phyloP scores from a whole-genome alignment of 805 yeast species.

The Kodamaea lidongshanica region DNA sequence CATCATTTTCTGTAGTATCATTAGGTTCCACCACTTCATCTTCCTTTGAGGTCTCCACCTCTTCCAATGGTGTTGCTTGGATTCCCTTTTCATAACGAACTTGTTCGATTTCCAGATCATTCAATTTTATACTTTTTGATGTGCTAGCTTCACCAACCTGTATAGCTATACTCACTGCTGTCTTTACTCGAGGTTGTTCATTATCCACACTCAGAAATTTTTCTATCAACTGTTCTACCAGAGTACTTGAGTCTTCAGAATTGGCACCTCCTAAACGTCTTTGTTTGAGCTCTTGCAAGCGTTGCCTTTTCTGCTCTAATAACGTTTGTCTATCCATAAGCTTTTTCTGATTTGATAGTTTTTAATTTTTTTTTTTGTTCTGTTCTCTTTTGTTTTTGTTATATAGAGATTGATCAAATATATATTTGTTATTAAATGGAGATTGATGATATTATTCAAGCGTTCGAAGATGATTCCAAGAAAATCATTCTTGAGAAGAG shows the following conservation, averaged over 20 bases:
- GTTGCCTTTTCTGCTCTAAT: slow-evolving; percentile 35
- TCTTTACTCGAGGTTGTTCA: slow-evolving; percentile 6
- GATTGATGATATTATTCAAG: slow-evolving; percentile 65
- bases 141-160: slow-evolving; percentile 19
- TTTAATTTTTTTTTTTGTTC: slow-evolving; percentile 1
- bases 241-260: slow-evolving; percentile 8
- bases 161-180: slow-evolving; percentile 20
- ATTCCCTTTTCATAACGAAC: slow-evolving; percentile 18
- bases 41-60: background rate
- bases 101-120: slow-evolving; percentile 7
- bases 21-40: slow-evolving; percentile 1
- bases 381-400: background rate
- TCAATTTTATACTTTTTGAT: background rate
- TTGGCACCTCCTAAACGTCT: slow-evolving; percentile 13
- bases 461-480: slow-evolving; percentile 40
- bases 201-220: slow-evolving; percentile 4
- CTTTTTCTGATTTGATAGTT: background rate
- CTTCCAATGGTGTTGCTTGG: slow-evolving; percentile 14
- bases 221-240: slow-evolving; percentile 15
- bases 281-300: slow-evolving; percentile 24
- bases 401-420: background rate
- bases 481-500: slow-evolving; percentile 7
- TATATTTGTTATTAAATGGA: slow-evolving; percentile 32
- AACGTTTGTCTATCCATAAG: slow-evolving; percentile 32
- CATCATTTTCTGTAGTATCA: background rate